Conservation (phyloP, 2,329 filamentous ascomycete genomes). For the Zymoseptoria brevis region DNA sequence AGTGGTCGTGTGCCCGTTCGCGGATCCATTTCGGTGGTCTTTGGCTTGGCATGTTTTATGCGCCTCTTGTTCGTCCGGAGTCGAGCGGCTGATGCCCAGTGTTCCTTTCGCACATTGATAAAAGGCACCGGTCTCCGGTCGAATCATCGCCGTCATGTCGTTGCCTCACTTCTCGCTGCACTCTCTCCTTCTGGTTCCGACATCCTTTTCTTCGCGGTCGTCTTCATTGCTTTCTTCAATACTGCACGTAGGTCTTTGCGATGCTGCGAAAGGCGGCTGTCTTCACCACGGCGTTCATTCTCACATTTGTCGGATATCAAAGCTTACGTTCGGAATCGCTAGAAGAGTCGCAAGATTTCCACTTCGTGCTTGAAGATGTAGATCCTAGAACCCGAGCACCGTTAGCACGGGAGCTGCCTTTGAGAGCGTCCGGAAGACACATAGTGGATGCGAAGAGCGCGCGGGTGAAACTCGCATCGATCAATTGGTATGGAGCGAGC, state of each 20-base stretch:
- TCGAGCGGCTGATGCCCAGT: constrained; percentile 3
- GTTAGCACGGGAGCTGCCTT: constrained; percentile 45
- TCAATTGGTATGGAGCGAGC: constrained; percentile 66
- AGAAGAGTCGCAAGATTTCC: constrained; percentile 13
- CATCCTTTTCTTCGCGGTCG: constrained; percentile 6
- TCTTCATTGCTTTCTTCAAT: constrained; percentile 5
- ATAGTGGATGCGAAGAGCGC: constrained; percentile 51
- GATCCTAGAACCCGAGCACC: constrained; percentile 3
- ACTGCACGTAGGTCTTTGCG: constrained; percentile 9
- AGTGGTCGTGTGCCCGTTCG: constrained; percentile 10
- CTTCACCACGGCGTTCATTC: constrained; percentile 9
- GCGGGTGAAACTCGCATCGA: constrained; percentile 54
- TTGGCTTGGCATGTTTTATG: constrained; percentile 5
- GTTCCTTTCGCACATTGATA: background rate
- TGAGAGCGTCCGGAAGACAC: constrained; percentile 52
- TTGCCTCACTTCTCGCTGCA: background rate
- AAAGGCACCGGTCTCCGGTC: background rate
- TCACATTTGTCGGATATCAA: constrained; percentile 14
- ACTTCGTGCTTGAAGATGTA: constrained; percentile 6
- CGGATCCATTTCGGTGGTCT: constrained; percentile 3
- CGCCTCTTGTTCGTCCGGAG: constrained; percentile 6
- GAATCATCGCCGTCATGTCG: background rate
- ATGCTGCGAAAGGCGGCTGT: constrained; percentile 13
- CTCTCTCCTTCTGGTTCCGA: constrained; percentile 3
- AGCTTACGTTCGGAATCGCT: constrained; percentile 20